Evolutionary conservation across 2,329 filamentous ascomycete genomes (phyloP).

Genomic region (Coniochaeta sp.): DNA sequence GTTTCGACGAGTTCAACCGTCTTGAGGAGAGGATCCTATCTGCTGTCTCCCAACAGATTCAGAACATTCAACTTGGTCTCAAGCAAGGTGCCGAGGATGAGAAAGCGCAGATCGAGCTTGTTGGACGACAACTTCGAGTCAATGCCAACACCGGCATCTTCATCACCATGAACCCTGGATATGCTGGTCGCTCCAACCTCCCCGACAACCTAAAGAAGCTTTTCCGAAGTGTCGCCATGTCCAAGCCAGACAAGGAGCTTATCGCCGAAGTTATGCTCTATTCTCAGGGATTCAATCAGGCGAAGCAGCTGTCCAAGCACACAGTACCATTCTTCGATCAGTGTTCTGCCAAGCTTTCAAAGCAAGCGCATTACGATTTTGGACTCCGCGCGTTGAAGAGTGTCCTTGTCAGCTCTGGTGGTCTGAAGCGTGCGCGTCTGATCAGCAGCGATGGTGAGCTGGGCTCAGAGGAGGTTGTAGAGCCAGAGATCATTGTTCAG

Average conservation of each 20-base stretch:
- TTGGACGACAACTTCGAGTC: conserved; percentile 83
- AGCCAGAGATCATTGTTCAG: conserved; percentile 97
- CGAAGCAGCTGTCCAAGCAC: conserved; percentile 87
- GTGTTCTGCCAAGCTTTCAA: conserved; percentile 73
- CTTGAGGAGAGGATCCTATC: conserved; percentile 96
- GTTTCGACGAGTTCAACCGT: conserved; percentile 99
- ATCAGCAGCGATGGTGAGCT: conserved; percentile 46
- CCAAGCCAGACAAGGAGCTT: conserved; percentile 97
- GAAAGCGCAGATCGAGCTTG: conserved; percentile 85
- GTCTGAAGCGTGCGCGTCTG: conserved; percentile 80
- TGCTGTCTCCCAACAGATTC: conserved; percentile 96
- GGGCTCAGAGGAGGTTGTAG: conserved; percentile 65
- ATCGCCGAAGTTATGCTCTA: conserved; percentile 99
- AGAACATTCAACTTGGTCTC: conserved; percentile 96
- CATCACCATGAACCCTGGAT: conserved; percentile 99
- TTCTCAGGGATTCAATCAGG: conserved; percentile 97
- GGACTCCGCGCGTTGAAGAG: conserved; percentile 96
- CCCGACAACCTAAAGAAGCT: conserved; percentile 99
- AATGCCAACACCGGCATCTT: conserved; percentile 96
- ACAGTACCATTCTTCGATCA: conserved; percentile 98
- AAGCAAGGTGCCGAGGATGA: conserved; percentile 76
- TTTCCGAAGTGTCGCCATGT: conserved; percentile 99
- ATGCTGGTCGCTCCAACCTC: conserved; percentile 94
- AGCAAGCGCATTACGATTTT: conserved; percentile 99
- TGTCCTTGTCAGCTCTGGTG: conserved; percentile 94